Conservation (phyloP, 2,329 filamentous ascomycete species). For the Chrysoporthe austroafricana region DNA sequence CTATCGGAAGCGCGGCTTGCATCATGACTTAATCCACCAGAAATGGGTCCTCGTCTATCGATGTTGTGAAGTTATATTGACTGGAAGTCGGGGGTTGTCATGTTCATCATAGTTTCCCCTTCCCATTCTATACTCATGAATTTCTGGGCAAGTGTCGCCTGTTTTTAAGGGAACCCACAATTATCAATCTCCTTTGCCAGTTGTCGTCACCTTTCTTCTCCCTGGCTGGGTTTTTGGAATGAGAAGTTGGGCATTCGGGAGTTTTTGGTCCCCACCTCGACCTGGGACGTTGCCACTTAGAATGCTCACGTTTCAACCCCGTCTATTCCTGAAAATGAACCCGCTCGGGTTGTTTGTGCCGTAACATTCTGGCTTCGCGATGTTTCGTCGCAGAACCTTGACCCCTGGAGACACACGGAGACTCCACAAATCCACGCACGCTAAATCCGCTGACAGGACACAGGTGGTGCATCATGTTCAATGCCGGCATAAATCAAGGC, state of each 20-base stretch:
- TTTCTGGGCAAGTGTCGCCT: no score
- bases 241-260: not conserved
- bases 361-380: not conserved
- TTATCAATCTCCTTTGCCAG: not conserved
- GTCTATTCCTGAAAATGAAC: not conserved
- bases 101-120: no score
- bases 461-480: not conserved
- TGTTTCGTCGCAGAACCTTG: constrained; percentile 6
- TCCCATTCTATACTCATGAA: no score
- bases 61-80: not conserved
- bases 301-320: not conserved
- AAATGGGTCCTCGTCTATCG: not conserved
- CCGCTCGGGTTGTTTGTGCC: not conserved
- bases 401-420: not conserved
- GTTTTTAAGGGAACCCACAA: no score
- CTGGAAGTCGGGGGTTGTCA: no score
- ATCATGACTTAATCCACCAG: not conserved
- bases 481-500: constrained; percentile 6
- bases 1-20: not conserved
- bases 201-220: not conserved
- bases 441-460: constrained; percentile 1
- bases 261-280: not conserved
- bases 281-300: not conserved
- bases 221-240: not conserved
- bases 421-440: not conserved